Conservation (phyloP, 495 filamentous ascomycete species). For the Staphylotrichum tortipilum region DNA sequence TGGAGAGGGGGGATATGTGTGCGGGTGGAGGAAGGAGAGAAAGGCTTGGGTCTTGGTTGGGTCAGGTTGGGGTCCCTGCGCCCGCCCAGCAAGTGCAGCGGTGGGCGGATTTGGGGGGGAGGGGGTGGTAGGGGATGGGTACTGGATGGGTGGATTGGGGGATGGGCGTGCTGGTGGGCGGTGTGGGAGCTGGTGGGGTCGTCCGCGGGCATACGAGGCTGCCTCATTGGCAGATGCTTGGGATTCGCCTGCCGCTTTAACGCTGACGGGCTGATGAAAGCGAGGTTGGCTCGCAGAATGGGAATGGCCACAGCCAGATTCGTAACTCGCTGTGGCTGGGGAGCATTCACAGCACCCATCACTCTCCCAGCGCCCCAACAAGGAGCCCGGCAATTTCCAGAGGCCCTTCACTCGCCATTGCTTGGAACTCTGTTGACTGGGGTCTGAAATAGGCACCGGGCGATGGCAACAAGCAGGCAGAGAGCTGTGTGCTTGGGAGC, state of each 20-base stretch:
- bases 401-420: too few species aligned
- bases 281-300: constrained; percentile 7
- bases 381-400: not conserved
- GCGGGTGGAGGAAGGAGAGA: constrained; percentile 23
- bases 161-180: too few species aligned
- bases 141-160: too few species aligned
- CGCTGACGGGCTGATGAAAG: constrained; percentile 1
- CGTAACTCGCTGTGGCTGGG: constrained; percentile 25
- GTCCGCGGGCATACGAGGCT: constrained; percentile 22
- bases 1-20: constrained; percentile 22
- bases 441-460: too few species aligned
- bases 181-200: constrained; percentile 15
- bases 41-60: constrained; percentile 23
- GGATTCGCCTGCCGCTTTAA: constrained; percentile 31
- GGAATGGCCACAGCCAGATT: constrained; percentile 22
- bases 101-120: constrained; percentile 13
- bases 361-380: too few species aligned
- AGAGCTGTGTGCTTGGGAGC: too few species aligned
- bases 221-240: constrained; percentile 30
- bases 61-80: constrained; percentile 22
- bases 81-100: constrained; percentile 10
- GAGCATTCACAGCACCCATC: too few species aligned
- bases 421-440: too few species aligned
- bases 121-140: too few species aligned
- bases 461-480: too few species aligned